These are phyloP conservation scores for Marasmius fiardii DNA, from an alignment of 1,284 basidiomycete genomes.

Conservation along the genomic window DNA sequence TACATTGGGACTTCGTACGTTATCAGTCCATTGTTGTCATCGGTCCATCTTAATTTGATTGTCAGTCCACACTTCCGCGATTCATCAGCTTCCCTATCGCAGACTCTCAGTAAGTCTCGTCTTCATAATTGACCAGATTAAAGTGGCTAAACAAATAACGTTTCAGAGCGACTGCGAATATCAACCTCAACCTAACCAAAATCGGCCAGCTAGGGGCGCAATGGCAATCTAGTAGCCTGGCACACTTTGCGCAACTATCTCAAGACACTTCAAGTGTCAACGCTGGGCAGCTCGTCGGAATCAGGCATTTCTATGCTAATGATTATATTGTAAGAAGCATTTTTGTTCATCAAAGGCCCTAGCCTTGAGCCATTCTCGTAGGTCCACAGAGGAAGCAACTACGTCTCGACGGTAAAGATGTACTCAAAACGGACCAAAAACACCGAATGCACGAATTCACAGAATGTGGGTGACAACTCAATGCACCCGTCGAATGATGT, in stretches of 20 bases:
- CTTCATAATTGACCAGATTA: not conserved
- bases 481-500: not conserved
- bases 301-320: constrained; percentile 62
- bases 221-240: constrained; percentile 46
- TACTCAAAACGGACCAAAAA: constrained; percentile 59
- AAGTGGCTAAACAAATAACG: not conserved
- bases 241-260: constrained; percentile 37
- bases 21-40: not conserved
- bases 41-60: not conserved
- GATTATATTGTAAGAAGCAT: constrained; percentile 58
- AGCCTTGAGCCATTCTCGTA: constrained; percentile 18
- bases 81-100: constrained; percentile 61
- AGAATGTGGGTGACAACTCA: constrained; percentile 41
- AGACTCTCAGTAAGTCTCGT: constrained; percentile 48
- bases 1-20: constrained; percentile 69
- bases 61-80: constrained; percentile 54
- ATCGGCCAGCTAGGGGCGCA: constrained; percentile 46
- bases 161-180: constrained; percentile 32
- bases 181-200: constrained; percentile 56
- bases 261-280: constrained; percentile 45
- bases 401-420: constrained; percentile 63
- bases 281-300: constrained; percentile 53
- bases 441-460: constrained; percentile 61
- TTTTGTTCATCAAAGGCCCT: not conserved
- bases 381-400: constrained; percentile 58